These are phyloP conservation scores for Fusarium hostae DNA, from an alignment of 2,329 filamentous ascomycete species.

Conservation along the genomic window DNA sequence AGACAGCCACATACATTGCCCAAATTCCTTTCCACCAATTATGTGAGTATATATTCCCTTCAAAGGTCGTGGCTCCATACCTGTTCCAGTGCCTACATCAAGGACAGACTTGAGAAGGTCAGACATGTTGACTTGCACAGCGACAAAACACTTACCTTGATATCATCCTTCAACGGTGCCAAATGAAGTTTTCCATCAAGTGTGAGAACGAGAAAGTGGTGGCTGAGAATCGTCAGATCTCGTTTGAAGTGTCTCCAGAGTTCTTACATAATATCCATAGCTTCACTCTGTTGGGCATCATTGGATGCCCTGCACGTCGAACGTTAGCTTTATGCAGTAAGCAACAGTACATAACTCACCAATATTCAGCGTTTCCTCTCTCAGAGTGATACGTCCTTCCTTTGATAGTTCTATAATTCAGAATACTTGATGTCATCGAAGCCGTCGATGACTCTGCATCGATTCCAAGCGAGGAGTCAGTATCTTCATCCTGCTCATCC, in stretches of 20 bases:
- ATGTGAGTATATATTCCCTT: not conserved
- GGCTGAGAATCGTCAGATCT: not conserved
- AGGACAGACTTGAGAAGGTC: not conserved
- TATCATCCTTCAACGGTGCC: not conserved
- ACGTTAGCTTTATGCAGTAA: not conserved
- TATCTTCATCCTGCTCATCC: not conserved
- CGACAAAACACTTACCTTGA: not conserved
- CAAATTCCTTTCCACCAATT: not conserved
- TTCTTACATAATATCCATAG: slow-evolving; percentile 13
- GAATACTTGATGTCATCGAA: not conserved
- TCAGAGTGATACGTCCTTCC: not conserved
- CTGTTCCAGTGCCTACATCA: slow-evolving; percentile 11
- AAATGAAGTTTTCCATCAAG: not conserved
- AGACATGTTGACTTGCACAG: not conserved
- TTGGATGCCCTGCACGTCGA: not conserved
- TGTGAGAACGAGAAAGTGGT: slow-evolving; percentile 5
- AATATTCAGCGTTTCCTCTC: slow-evolving; percentile 3
- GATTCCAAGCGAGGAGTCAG: not conserved
- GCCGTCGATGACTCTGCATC: not conserved
- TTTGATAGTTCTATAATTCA: not conserved
- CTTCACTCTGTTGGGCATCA: slow-evolving; percentile 7
- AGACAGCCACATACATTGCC: not conserved
- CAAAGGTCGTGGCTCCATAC: not conserved
- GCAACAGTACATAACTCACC: not conserved
- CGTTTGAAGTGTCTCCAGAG: rapidly evolving